phyloP scores from a whole-genome alignment of 169 alveolate genomes.

The Plasmodium adleri region DNA sequence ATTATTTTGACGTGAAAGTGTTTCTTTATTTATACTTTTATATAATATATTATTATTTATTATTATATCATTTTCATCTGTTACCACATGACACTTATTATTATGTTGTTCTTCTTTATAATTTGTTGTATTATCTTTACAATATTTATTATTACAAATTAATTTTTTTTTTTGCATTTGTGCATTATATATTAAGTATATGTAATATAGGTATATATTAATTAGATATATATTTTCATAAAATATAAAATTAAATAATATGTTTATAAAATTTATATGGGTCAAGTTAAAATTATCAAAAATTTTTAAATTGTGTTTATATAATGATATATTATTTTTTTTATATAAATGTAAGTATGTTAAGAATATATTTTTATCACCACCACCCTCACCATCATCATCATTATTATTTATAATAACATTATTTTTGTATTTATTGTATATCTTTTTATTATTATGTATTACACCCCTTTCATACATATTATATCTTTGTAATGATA shows the following conservation, averaged over 20 bases:
- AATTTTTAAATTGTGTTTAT: constrained; percentile 28
- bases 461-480: neutral
- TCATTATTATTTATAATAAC: neutral
- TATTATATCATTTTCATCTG: too few species aligned
- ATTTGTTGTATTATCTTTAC: too few species aligned
- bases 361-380: neutral
- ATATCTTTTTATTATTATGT: neutral
- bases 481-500: too few species aligned
- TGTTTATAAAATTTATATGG: constrained; percentile 33
- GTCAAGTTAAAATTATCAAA: constrained; percentile 55
- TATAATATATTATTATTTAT: too few species aligned
- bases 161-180: neutral
- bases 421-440: neutral
- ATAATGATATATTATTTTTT: neutral
- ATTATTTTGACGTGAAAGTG: too few species aligned
- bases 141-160: too few species aligned
- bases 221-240: constrained; percentile 48
- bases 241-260: constrained; percentile 37
- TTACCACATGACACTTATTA: too few species aligned
- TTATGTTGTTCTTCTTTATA: too few species aligned
- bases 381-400: neutral
- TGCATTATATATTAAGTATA: constrained; percentile 2
- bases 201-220: constrained; percentile 9
- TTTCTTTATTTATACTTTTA: too few species aligned
- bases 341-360: neutral